These are phyloP conservation scores for Lenwebbia sp. DNA, from an alignment of 345 rosid genomes.

Conservation along the genomic window DNA sequence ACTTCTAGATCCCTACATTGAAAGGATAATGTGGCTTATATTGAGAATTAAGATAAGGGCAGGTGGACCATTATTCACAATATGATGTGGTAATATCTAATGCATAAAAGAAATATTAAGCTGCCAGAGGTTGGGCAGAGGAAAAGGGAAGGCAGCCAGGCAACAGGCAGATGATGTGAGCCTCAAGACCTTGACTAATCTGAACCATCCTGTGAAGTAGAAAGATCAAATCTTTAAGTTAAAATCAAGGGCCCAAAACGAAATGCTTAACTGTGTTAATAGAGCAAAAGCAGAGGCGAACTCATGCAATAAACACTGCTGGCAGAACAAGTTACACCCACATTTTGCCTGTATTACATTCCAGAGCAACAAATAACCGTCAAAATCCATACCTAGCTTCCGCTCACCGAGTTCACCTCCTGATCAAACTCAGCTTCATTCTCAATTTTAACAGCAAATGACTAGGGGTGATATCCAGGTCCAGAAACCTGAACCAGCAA, in stretches of 20 bases:
- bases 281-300: background rate
- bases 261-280: background rate
- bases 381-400: too few species aligned
- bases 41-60: conserved; percentile 12
- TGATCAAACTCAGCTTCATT: too few species aligned
- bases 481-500: too few species aligned
- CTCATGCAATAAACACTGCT: background rate
- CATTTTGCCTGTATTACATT: background rate
- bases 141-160: background rate
- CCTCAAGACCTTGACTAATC: background rate
- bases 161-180: background rate
- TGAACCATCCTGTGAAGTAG: background rate
- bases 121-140: background rate
- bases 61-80: background rate
- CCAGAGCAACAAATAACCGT: background rate
- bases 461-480: too few species aligned
- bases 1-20: conserved; percentile 9
- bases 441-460: too few species aligned
- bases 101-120: background rate
- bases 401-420: too few species aligned
- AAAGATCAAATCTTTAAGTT: background rate
- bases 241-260: background rate
- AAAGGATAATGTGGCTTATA: conserved; percentile 9
- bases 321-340: background rate
- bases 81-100: background rate